Evolutionary conservation across 2,329 filamentous ascomycete genomes (phyloP).

Genomic region (Penicillium brasilianum): DNA sequence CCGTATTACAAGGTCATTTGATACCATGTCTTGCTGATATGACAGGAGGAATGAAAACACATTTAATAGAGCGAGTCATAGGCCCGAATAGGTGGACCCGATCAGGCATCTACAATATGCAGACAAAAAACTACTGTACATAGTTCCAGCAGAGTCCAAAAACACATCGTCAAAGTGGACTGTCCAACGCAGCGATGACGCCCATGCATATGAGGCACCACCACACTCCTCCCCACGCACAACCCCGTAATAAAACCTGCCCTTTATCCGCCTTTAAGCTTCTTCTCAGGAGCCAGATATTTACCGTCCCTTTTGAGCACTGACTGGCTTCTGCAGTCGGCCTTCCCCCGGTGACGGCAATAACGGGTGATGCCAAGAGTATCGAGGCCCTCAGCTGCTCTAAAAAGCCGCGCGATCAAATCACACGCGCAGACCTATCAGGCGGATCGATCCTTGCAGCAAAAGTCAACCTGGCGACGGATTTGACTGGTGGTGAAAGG

Average conservation of each 20-base stretch:
- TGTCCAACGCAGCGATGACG: conserved; percentile 24
- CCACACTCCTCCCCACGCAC: conserved; percentile 17
- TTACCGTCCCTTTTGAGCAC: neutral
- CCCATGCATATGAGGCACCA: conserved; percentile 19
- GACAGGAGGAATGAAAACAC: neutral
- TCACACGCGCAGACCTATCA: conserved; percentile 15
- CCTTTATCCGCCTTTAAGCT: neutral
- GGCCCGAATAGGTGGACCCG: neutral
- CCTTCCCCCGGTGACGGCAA: neutral
- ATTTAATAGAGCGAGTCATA: neutral
- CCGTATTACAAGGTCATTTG: too few species aligned
- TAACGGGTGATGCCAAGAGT: conserved; percentile 21
- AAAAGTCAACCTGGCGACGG: neutral
- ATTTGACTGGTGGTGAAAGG: conserved; percentile 5
- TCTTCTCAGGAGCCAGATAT: neutral
- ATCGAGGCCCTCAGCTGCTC: conserved; percentile 13
- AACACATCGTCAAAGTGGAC: neutral
- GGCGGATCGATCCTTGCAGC: conserved; percentile 6
- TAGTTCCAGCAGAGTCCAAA: neutral
- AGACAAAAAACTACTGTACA: neutral
- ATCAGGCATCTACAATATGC: neutral
- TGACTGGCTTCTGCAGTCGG: neutral
- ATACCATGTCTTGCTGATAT: neutral
- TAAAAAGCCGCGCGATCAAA: conserved; percentile 15
- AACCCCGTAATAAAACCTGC: conserved; percentile 1